Base-by-base conservation (phyloP, 768 basidiomycete species). In the Gelatoporia subvermispora region DNA sequence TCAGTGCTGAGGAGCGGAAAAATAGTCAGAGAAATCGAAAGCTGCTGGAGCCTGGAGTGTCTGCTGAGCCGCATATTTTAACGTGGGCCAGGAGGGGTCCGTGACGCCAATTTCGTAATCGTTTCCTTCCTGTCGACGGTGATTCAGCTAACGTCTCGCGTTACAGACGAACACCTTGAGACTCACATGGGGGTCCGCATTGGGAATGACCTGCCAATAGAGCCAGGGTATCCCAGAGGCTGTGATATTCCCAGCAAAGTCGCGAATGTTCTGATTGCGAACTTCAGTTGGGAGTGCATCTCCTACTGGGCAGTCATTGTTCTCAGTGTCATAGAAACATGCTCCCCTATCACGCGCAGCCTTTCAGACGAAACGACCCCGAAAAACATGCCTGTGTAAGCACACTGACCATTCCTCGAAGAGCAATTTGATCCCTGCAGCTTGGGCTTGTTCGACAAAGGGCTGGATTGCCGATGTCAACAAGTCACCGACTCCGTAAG, bases 121-220 rank as follows among this genome's bases (percentile, higher is more conserved):
- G 18, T 3, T 20, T 21, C 53, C 56, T 35, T 36, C 54, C 56
- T 57, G 39, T 16, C 21, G 17, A 36, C 17, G 35, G n/a, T 15
- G 7, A 39, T 18, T 48, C 42, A 45, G 24, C 49, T 18, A 47
- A 44, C n/a, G n/a, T n/a, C n/a, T 17, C 18, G n/a, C 2, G 21
- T 24, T 8, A 10, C 16, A 10, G 9, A 17, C 22, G 22, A 13
- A 23, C 24, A 16, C 36, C 16, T 13, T 2, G 20, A 37, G 53
- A 45, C 64, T 49, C 47, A 68, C 59, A 45, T 68, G 66, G 9
- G 67, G 66, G 42, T 69, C 69, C 5, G 59, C 45, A 48, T 70
- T 68, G 28, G 62, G 69, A 39, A 72, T 52, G 21, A 68, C 60
- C 50, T 72, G 60, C 68, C 70, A 70, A 51, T 70, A 70, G n/a